Conservation (phyloP, 371 early-diverging fungal genomes). For the Basidiobolus meristosporus region DNA sequence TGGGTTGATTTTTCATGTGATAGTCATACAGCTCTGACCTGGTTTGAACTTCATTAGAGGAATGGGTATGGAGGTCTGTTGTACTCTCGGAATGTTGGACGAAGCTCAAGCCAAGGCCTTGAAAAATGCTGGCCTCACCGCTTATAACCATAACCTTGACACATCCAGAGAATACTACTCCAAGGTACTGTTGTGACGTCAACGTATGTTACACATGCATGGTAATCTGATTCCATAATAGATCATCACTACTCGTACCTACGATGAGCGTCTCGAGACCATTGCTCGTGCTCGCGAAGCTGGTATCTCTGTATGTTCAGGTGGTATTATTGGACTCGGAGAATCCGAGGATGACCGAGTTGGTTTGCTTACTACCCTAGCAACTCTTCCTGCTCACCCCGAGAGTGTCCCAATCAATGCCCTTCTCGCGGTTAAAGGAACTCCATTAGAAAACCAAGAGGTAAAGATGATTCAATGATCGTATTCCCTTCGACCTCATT, state of each 20-base stretch:
- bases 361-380: slow-evolving; percentile 54
- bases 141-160: slow-evolving; percentile 80
- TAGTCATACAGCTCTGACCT: neutral
- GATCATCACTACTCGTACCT: slow-evolving; percentile 68
- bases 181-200: slow-evolving; percentile 16
- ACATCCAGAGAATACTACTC: slow-evolving; percentile 70
- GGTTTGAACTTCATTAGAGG: slow-evolving; percentile 15
- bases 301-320: slow-evolving; percentile 75
- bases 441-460: slow-evolving; percentile 60
- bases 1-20: slow-evolving; percentile 1
- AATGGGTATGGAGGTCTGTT: slow-evolving; percentile 86
- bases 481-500: neutral
- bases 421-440: slow-evolving; percentile 62
- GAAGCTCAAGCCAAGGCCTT: slow-evolving; percentile 52
- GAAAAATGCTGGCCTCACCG: slow-evolving; percentile 73
- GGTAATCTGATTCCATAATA: slow-evolving; percentile 1
- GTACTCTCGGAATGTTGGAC: slow-evolving; percentile 73
- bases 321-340: slow-evolving; percentile 77
- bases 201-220: neutral
- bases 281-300: slow-evolving; percentile 58
- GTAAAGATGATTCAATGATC: slow-evolving; percentile 6
- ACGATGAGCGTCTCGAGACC: slow-evolving; percentile 64
- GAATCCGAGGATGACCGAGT: slow-evolving; percentile 58
- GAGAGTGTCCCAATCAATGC: slow-evolving; percentile 75
- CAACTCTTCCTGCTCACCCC: slow-evolving; percentile 59